Evolutionary conservation across 345 rosid species (phyloP).

Genomic region (Ricinus communis): DNA sequence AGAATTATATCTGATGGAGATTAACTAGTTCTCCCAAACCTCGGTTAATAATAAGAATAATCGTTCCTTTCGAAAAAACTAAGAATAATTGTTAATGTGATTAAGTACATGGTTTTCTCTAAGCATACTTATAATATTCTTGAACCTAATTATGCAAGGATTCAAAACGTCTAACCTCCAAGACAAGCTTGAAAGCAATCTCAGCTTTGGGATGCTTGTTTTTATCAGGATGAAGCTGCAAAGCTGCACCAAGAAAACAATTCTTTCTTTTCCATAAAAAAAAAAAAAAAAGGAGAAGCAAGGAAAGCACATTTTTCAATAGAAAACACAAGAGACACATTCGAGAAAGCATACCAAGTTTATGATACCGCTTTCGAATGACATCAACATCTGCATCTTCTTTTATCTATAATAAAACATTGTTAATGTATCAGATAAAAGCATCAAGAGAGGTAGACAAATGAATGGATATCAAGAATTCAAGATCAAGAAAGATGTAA

Average conservation of each 20-base stretch:
- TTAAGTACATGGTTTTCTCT: background rate
- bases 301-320: background rate
- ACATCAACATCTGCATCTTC: conserved; percentile 61
- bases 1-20: no score
- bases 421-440: background rate
- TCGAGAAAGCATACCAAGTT: conserved; percentile 53
- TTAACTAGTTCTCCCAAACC: no score
- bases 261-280: background rate
- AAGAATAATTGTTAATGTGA: background rate
- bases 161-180: conserved; percentile 57
- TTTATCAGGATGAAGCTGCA: conserved; percentile 95
- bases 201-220: conserved; percentile 83
- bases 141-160: background rate
- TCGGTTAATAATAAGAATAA: no score
- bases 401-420: conserved; percentile 44
- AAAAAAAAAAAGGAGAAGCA: no score
- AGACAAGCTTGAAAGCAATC: conserved; percentile 82
- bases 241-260: conserved; percentile 44
- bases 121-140: background rate
- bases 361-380: conserved; percentile 65
- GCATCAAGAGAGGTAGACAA: background rate
- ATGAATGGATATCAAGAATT: background rate
- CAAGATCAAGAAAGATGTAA: background rate
- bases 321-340: background rate
- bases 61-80: no score